Percentiles rank a stretch among this genome's conserved stretches.
These are phyloP conservation scores for Claviceps humidiphila DNA, from an alignment of 2,329 filamentous ascomycete species.

Conservation along the genomic window DNA sequence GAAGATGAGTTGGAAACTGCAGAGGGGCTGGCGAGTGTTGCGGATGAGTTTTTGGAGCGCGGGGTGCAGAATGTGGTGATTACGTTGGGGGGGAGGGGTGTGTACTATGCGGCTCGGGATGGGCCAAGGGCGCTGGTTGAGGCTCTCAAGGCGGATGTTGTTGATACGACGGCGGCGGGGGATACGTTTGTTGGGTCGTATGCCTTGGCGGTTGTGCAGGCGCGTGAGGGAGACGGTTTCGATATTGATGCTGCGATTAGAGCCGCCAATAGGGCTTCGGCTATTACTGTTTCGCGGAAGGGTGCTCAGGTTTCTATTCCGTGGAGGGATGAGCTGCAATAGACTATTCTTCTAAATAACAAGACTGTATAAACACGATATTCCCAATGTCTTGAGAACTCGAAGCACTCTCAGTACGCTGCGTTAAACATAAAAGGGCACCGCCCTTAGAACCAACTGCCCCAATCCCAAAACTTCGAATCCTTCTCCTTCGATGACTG, in stretches of 20 bases:
- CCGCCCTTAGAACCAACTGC: conserved; percentile 16
- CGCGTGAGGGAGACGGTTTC: conserved; percentile 22
- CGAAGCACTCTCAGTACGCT: too few species aligned
- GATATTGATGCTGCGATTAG: conserved; percentile 42
- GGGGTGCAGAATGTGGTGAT: conserved; percentile 71
- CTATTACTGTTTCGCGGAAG: conserved; percentile 27
- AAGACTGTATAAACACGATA: too few species aligned
- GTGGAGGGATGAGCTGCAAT: conserved; percentile 28
- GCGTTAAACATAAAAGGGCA: neutral
- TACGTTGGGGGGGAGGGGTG: conserved; percentile 72
- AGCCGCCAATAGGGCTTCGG: conserved; percentile 38
- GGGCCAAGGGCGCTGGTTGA: conserved; percentile 35
- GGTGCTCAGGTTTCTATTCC: conserved; percentile 32
- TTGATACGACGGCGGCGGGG: conserved; percentile 88
- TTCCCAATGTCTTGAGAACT: too few species aligned
- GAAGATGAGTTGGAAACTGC: conserved; percentile 29
- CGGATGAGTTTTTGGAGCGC: conserved; percentile 46
- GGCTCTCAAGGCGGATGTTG: conserved; percentile 59
- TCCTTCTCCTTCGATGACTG: conserved; percentile 13
- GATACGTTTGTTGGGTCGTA: conserved; percentile 92
- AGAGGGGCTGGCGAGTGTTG: conserved; percentile 33
- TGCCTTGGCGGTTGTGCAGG: conserved; percentile 54
- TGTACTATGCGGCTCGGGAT: conserved; percentile 44
- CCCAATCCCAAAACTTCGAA: conserved; percentile 12
- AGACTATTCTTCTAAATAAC: conserved; percentile 3